Base-by-base conservation (phyloP, 2,329 filamentous ascomycete species). In the Alternaria viburni region DNA sequence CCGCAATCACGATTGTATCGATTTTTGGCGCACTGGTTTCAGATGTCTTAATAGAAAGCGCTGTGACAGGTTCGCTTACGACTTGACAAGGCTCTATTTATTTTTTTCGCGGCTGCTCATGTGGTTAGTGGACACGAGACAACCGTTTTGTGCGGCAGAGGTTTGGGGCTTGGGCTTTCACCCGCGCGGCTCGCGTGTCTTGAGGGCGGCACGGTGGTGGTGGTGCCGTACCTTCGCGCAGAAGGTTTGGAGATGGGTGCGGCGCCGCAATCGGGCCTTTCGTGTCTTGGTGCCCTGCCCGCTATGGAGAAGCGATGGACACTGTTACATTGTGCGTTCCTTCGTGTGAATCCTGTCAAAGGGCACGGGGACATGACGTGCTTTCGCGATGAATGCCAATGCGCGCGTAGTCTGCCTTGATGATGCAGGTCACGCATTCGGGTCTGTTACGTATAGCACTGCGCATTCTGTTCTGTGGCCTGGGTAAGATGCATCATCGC, bases 1-100 rank as follows among this genome's bases (percentile, higher is more conserved):
- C 65, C 65, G 65, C 65, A 67, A 67, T 65, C 59, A 67, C 47
- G 28, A 59, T 49, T 36, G 54, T 62, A 62, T 62, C 44, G 60
- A 41, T 49, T 50, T 25, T 23, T 19, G 21, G 49, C 47, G 17
- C 36, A 44, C 32, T 36, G n/a, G 51, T 47, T 62, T 55, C 49
- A 55, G 50, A 64, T 43, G 6, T 23, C 25, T 45, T 36, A 55
- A 51, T 41, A 59, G 21, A 32, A 7, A 15, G 19, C 21, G 13
- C 50, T 50, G 26, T 47, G 36, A 47, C 23, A 26, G 57, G 57
- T 28, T 54, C 57, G 57, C 25, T 17, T 54, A 28, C 0, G 30
- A 8, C 28, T 36, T 36, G 19, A 23, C 28, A 41, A 12, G 32
- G 49, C 49, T 23, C n/a, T 25, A 36, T 8, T 23, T 47, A 13